Evolutionary conservation across 257 asterid species (phyloP).

Genomic region (Prunella vulgaris): DNA sequence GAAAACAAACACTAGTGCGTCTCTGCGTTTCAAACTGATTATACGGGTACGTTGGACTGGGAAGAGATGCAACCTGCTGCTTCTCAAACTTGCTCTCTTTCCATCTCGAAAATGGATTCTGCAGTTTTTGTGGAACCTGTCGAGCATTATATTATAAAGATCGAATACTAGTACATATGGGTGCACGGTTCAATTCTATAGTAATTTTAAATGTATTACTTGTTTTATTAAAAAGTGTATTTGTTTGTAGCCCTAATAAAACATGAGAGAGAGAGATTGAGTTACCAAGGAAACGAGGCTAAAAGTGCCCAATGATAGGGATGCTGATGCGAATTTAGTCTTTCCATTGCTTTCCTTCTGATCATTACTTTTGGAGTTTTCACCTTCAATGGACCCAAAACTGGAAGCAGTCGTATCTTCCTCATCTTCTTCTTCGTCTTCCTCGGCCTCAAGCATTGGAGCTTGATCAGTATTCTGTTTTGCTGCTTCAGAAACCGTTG

Average conservation of each 20-base stretch:
- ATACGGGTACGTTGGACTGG: background rate
- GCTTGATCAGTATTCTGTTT: constrained; percentile 26
- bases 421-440: constrained; percentile 51
- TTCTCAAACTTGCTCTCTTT: constrained; percentile 36
- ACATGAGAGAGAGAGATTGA: background rate
- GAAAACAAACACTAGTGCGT: constrained; percentile 34
- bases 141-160: background rate
- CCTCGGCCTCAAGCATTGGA: constrained; percentile 26
- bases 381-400: constrained; percentile 66
- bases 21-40: constrained; percentile 19
- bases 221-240: too few species aligned
- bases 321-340: constrained; percentile 81
- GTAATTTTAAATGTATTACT: too few species aligned
- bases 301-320: constrained; percentile 54
- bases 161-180: too few species aligned
- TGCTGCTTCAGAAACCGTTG: constrained; percentile 33
- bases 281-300: constrained; percentile 55
- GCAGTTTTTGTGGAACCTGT: constrained; percentile 67
- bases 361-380: constrained; percentile 29
- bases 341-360: constrained; percentile 50
- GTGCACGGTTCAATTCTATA: too few species aligned
- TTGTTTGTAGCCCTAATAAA: too few species aligned
- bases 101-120: constrained; percentile 43
- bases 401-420: constrained; percentile 59
- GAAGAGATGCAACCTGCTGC: constrained; percentile 1